Evolutionary conservation across 257 asterid species (phyloP), one percentile per base, ranked within the genome.

Genomic region (Salvia hispanica): DNA sequence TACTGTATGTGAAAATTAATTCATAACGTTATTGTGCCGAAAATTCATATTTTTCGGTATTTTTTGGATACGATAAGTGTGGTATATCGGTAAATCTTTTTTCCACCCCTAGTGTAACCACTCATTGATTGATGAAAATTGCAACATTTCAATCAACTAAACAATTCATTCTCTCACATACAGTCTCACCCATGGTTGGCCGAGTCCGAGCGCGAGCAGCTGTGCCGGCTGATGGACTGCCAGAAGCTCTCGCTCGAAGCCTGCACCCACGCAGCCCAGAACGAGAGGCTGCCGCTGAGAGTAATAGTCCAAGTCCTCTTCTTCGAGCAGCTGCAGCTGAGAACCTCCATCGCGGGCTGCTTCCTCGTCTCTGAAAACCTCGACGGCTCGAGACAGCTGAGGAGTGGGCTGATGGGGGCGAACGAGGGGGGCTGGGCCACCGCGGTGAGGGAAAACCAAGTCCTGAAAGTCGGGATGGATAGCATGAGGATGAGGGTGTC

Each of bases 231-330:
- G 33, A 82, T 93, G 88, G 98, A 93, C 88, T 93, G 98, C 82
- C 98, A 93, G 86, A 93, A 93, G 58, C 97, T 93, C 58, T 93
- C 98, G 9, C 73, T 93, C 12, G 98, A 93, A 78, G 98, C 98
- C 6, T 93, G 97, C 83, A 93, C 98, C 0, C 98, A 92, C 67
- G 98, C 98, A 36, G 98, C 98, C 7, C 98, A 92, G 73, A 92
- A 92, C 54, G 98, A 92, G 72, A 77, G 98, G 77, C 84, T 92
- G 44, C 98, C 97, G 0, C 51, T 92, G 58, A 85, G 98, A 81
- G 66, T 88, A 54, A 82, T 92, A 47, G 95, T 92, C 59, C 98
- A 92, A 64, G 98, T 92, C 74, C 95, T 92, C 74, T 92, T 92
- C 92, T 92, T 92, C 56, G 97, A 92, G 83, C 98, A 92, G 92